Conservation (phyloP, 139 green algal species). For the Asterochloris sp. region DNA sequence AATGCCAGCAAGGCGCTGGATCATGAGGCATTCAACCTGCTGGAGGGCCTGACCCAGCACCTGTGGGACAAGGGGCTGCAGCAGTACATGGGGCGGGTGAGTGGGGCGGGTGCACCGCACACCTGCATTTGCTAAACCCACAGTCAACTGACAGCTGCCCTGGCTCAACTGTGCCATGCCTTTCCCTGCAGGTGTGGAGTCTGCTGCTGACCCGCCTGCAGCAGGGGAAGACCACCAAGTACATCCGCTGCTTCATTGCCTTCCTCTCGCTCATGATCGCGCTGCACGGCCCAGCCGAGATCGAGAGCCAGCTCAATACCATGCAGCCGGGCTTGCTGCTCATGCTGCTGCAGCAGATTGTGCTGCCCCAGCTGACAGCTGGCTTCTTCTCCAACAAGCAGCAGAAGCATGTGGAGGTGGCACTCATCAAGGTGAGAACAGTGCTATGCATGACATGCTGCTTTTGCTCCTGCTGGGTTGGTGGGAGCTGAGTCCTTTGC, state of each 20-base stretch:
- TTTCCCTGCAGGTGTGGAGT: conserved; percentile 47
- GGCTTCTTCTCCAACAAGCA: conserved; percentile 56
- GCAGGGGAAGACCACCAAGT: conserved; percentile 65
- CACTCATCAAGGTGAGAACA: conserved; percentile 46
- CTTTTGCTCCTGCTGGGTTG: too few species aligned
- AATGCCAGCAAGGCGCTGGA: conserved; percentile 79
- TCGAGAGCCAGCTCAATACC: conserved; percentile 60
- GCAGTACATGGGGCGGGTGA: conserved; percentile 54
- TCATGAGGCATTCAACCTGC: conserved; percentile 89
- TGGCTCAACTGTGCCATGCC: background rate
- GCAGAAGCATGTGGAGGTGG: conserved; percentile 77
- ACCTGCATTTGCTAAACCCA: background rate
- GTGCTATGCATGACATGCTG: too few species aligned
- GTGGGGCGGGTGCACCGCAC: background rate
- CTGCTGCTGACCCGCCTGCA: conserved; percentile 73
- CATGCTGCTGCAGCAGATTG: conserved; percentile 78
- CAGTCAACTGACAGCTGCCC: background rate
- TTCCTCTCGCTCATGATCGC: conserved; percentile 71
- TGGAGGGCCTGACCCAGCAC: conserved; percentile 75
- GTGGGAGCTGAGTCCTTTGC: too few species aligned
- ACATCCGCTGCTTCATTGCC: conserved; percentile 63
- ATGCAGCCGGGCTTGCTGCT: conserved; percentile 83
- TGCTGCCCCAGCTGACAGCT: conserved; percentile 33
- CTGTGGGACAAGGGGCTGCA: conserved; percentile 47
- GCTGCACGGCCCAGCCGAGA: conserved; percentile 49